A percentile compares a stretch with the other conserved stretches of the same genome.
Conservation (phyloP, 345 rosid genomes). For the Citrus cavaleriei region DNA sequence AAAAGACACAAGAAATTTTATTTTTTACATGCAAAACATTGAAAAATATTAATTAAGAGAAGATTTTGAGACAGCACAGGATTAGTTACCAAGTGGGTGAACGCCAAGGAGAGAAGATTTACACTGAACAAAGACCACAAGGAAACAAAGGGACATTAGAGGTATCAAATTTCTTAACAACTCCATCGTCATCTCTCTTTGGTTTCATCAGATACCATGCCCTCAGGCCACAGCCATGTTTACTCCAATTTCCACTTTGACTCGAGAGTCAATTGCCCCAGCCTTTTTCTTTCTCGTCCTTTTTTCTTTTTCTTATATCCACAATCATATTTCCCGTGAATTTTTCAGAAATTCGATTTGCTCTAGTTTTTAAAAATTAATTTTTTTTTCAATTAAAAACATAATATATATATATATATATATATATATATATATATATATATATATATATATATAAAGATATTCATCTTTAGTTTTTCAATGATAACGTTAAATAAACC, state of each 20-base stretch:
- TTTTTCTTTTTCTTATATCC: no score
- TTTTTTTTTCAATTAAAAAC: no score
- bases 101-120: constrained; percentile 42
- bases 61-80: background rate
- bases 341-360: no score
- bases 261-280: background rate
- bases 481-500: no score
- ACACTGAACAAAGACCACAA: constrained; percentile 26
- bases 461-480: no score
- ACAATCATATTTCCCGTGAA: no score
- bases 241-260: background rate
- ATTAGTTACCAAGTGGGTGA: constrained; percentile 62
- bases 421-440: no score
- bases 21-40: background rate
- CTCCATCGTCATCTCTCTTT: background rate
- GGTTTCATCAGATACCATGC: background rate
- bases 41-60: background rate
- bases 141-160: background rate
- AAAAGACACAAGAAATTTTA: background rate
- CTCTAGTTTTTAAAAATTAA: no score
- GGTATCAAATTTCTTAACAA: background rate
- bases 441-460: no score
- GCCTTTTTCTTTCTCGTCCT: no score
- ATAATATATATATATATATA: no score
- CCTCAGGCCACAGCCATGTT: background rate